Evolutionary conservation across 2,329 filamentous ascomycete genomes (phyloP), one percentile per base, ranked within the genome.

Genomic region (Endocalyx cinctus): DNA sequence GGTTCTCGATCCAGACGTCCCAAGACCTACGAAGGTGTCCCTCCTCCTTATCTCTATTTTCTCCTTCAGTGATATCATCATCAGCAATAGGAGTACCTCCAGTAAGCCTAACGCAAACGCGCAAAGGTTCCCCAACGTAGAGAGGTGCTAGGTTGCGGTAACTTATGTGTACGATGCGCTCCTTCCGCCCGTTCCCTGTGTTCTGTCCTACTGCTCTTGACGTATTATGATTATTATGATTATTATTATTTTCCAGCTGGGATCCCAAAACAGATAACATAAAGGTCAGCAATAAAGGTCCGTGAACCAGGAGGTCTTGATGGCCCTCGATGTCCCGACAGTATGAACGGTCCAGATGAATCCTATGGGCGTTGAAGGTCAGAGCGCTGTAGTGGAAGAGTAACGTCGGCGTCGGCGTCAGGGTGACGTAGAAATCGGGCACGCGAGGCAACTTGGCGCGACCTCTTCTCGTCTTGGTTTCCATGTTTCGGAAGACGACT

Each of bases 321-420:
- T 94, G 81, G 10, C 84, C 84, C 58, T 97, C 92, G 10, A 80
- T 66, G 10, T 74, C 65, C 25, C 72, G 72, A 32, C 79, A 80
- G 60, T 87, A 94, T 27, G 70, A 54, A 2, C 71, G 73, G 57
- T 96, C 85, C 15, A 94, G 70, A 62, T 98, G 92, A 47, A 98
- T 96, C 12, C 74, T 70, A 60, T 98, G 92, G 2, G 87, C 87
- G 59, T 98, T 98, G 67, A 87, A 89, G 3, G 85, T 90, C 20
- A 98, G 74, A 0, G 88, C 88, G 14, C 84, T 92, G 67, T 90
- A 97, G 38, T 89, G 79, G 64, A 94, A 95, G 34, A 98, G 77
- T 5, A 96, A 74, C 5, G 74, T 67, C 3, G 75, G 68, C 3
- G 81, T 80, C 1, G 88, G 87, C 0, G 63, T 73, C 16, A 95